A percentile compares a stretch with the other conserved stretches of the same genome.
phyloP scores from a whole-genome alignment of 2,329 filamentous ascomycete species.

The Diplocarpon mali region DNA sequence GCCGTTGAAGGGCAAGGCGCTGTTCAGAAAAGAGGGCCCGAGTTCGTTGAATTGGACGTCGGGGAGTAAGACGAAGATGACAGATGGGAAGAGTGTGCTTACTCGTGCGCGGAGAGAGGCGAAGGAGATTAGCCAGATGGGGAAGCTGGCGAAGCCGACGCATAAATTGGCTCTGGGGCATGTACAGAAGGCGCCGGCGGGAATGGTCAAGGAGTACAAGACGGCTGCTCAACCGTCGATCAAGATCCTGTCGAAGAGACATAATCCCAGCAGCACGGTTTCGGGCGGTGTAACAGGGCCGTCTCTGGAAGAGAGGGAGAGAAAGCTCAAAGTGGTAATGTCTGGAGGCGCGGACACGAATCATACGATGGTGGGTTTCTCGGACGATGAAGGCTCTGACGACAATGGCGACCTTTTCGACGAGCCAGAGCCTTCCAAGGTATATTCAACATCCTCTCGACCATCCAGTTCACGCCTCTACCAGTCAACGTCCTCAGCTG shows the following conservation, averaged over 20 bases:
- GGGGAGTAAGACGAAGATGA: conserved; percentile 41
- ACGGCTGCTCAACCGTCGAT: conserved; percentile 31
- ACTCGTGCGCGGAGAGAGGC: conserved; percentile 46
- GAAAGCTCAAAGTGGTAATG: conserved; percentile 19
- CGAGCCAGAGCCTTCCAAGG: conserved; percentile 4
- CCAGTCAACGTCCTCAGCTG: conserved; percentile 2
- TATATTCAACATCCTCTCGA: conserved; percentile 1
- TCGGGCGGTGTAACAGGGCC: conserved; percentile 12
- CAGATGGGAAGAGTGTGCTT: conserved; percentile 42
- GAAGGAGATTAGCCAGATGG: conserved; percentile 39
- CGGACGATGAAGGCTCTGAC: conserved; percentile 17
- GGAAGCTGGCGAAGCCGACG: conserved; percentile 34
- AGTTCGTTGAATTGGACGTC: conserved; percentile 34
- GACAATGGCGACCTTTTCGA: conserved; percentile 18
- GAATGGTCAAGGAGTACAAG: conserved; percentile 43
- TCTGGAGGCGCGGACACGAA: conserved; percentile 7
- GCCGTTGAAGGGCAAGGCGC: conserved; percentile 18
- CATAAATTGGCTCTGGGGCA: conserved; percentile 26
- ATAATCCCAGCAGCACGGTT: conserved; percentile 8
- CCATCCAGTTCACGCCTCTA: background rate
- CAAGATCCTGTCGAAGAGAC: conserved; percentile 25
- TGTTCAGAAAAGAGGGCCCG: conserved; percentile 22
- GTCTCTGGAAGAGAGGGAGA: conserved; percentile 30
- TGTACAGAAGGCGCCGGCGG: conserved; percentile 39
- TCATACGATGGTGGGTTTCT: conserved; percentile 17